A percentile compares a stretch with the other conserved stretches of the same genome.
Evolutionary conservation across 352 stramenopile species (phyloP).

Genomic region (Globisporangium ultimum): DNA sequence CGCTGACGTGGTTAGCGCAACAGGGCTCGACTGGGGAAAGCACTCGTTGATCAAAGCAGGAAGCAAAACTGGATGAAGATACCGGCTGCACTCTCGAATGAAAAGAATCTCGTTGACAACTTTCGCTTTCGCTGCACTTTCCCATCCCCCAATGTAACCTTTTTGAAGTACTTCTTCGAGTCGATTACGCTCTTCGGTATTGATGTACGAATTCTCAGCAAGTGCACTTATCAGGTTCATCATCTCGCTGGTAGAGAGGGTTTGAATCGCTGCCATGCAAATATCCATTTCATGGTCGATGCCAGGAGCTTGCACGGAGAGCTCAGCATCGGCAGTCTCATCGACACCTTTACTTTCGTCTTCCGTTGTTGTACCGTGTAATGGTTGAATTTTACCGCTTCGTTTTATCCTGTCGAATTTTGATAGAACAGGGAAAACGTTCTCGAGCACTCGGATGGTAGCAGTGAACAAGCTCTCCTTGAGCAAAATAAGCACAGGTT

Average conservation of each 20-base stretch:
- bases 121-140: constrained; percentile 58
- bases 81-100: constrained; percentile 71
- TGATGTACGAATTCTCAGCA: constrained; percentile 75
- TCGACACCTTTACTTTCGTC: constrained; percentile 7
- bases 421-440: constrained; percentile 64
- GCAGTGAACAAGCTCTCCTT: constrained; percentile 61
- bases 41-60: constrained; percentile 63
- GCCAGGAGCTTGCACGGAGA: neutral
- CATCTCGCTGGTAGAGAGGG: constrained; percentile 62
- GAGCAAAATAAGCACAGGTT: constrained; percentile 70
- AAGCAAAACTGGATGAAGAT: constrained; percentile 54
- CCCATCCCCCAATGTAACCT: constrained; percentile 78
- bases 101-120: constrained; percentile 71
- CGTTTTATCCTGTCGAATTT: constrained; percentile 43
- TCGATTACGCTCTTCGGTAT: constrained; percentile 54
- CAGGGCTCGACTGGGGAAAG: constrained; percentile 42
- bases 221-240: constrained; percentile 51
- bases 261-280: constrained; percentile 76
- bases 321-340: neutral
- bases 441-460: constrained; percentile 69
- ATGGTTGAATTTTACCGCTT: constrained; percentile 15
- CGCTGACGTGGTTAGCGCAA: constrained; percentile 47
- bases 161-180: constrained; percentile 81
- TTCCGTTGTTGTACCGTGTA: neutral
- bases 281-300: constrained; percentile 53